Evolutionary conservation across 352 stramenopile species (phyloP), one percentile per base, ranked within the genome.

Genomic region (Globisporangium yorkense): DNA sequence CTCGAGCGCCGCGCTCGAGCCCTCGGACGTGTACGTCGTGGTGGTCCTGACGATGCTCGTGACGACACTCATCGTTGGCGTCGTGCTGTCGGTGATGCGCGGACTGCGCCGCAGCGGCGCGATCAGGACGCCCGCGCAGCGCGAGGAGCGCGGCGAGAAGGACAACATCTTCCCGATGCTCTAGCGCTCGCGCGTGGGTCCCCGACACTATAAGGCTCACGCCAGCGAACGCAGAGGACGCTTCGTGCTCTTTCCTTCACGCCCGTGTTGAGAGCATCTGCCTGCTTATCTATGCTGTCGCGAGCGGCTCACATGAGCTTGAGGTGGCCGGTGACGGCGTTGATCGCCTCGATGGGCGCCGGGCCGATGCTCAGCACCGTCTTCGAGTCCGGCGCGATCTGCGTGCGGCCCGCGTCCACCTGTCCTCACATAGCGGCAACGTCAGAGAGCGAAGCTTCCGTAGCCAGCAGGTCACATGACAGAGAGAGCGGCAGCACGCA

Each of bases 351-450:
- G 27, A 92, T 65, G 16, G 85, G 73, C 3, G 85, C 85, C 0
- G 85, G 85, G 0, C 85, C 85, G 55, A 95, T 92, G 49, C 74
- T 77, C 46, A 95, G 49, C 45, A 95, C 85, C 6, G 85, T 95
- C 77, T 95, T 95, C 37, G 69, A 86, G 24, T 92, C 77, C 0
- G 83, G 81, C 7, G 85, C 85, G 65, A 95, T 95, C 70, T 95
- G 85, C 54, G 85, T 95, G 35, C 85, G 77, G 0, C 85, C 85
- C 27, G 85, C 85, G 37, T 95, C 85, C 56, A 89, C 55, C 83
- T 90, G 55, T 18, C 46, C 48, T 15, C 21, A 15, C 37, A 44
- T 7, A 61, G 20, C 24, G 18, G 7, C 13, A 53, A 27, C n/a
- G 5, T 37, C 21, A 37, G 0, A 16, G 2, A 48, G 29, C 12